Evolutionary conservation across 305 asterid species (phyloP).

Genomic region (Fraxinus ornus): DNA sequence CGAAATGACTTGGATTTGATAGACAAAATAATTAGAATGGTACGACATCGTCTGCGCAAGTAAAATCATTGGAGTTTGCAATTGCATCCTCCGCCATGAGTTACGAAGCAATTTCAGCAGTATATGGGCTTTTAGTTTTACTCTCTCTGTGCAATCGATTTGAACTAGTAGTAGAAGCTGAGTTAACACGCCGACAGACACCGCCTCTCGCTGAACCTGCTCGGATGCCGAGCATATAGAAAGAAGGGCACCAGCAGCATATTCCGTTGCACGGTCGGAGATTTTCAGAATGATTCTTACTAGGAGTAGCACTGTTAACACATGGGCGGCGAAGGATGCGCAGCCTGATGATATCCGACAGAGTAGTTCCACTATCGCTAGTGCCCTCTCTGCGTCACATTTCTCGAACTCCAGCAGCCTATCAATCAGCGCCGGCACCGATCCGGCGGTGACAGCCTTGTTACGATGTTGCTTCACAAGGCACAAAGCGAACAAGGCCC

Average conservation of each 20-base stretch:
- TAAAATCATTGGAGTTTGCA: too few species aligned
- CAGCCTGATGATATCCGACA: slow-evolving; percentile 77
- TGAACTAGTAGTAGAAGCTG: slow-evolving; percentile 76
- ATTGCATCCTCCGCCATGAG: too few species aligned
- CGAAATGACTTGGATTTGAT: too few species aligned
- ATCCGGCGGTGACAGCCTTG: slow-evolving; percentile 79
- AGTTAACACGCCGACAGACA: slow-evolving; percentile 72
- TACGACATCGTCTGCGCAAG: too few species aligned
- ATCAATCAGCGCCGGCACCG: slow-evolving; percentile 61
- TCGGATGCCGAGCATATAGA: slow-evolving; percentile 79
- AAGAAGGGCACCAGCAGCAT: slow-evolving; percentile 85
- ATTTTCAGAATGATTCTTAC: slow-evolving; percentile 71
- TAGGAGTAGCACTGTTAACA: slow-evolving; percentile 72
- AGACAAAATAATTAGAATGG: too few species aligned
- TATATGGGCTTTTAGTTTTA: slow-evolving; percentile 90
- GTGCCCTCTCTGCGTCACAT: slow-evolving; percentile 89
- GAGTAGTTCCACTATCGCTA: slow-evolving; percentile 90
- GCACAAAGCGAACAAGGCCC: slow-evolving; percentile 79
- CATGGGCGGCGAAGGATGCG: slow-evolving; percentile 65
- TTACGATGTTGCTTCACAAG: slow-evolving; percentile 82
- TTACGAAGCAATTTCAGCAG: slow-evolving; percentile 67
- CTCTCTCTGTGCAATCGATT: slow-evolving; percentile 95
- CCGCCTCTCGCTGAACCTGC: slow-evolving; percentile 55
- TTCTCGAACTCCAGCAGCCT: slow-evolving; percentile 68
- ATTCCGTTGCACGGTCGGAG: slow-evolving; percentile 90